phyloP scores from a whole-genome alignment of 2,329 filamentous ascomycete genomes.

The Ophiocordyceps sinensis region DNA sequence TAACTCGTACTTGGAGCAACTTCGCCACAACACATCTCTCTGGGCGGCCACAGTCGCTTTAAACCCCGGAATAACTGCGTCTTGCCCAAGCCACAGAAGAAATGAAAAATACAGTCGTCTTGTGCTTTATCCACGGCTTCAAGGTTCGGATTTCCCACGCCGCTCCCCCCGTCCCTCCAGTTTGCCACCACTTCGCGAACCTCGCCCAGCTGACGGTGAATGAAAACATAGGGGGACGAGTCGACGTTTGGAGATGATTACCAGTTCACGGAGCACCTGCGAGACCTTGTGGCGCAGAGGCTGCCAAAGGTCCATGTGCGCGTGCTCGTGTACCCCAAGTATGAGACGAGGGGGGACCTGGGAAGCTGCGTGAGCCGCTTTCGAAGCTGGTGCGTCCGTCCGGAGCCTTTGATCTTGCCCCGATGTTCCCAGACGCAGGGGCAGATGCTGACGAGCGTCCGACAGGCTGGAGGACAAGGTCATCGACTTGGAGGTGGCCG shows the following conservation, averaged over 20 bases:
- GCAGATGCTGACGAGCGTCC: background rate
- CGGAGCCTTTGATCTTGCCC: background rate
- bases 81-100: conserved; percentile 2
- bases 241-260: conserved; percentile 56
- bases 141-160: conserved; percentile 39
- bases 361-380: conserved; percentile 57
- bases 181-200: background rate
- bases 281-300: conserved; percentile 44
- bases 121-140: conserved; percentile 84
- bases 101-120: conserved; percentile 59
- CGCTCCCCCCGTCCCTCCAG: background rate
- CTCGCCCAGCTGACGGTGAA: background rate
- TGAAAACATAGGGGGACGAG: conserved; percentile 48
- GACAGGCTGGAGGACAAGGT: conserved; percentile 74
- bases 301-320: conserved; percentile 56
- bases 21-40: no score
- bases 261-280: conserved; percentile 58
- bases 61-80: no score
- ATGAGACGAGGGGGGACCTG: conserved; percentile 69
- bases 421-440: no score
- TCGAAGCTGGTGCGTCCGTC: conserved; percentile 49
- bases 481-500: conserved; percentile 83
- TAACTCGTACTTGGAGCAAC: no score
- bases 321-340: conserved; percentile 62
- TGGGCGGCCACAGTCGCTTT: no score